Percentiles rank a stretch among this genome's conserved stretches.
Evolutionary conservation across 2,329 filamentous ascomycete species (phyloP).

Genomic region (Sclerotinia glacialis): DNA sequence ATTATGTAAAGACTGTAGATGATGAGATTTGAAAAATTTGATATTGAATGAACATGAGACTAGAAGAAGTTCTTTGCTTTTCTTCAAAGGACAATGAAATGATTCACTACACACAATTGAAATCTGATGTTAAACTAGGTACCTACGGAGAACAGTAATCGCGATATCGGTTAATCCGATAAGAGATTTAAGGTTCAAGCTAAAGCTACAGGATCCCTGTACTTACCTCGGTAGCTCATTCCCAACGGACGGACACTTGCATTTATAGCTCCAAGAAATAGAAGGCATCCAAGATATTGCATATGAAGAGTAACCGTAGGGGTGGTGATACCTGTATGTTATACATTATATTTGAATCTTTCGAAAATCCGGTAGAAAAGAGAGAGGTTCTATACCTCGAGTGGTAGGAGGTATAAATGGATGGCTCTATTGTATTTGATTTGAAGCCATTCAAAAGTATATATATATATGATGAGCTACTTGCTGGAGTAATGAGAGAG

Average conservation of each 20-base stretch:
- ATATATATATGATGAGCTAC: no score
- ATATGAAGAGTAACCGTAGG: no score
- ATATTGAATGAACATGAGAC: neutral
- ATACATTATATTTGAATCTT: no score
- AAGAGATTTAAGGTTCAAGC: slow-evolving; percentile 21
- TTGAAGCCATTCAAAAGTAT: no score
- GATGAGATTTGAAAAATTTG: neutral
- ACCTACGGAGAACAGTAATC: neutral
- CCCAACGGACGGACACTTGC: neutral
- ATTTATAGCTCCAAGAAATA: neutral
- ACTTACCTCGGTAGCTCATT: slow-evolving; percentile 4
- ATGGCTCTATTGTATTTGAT: no score
- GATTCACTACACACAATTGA: neutral
- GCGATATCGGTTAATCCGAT: slow-evolving; percentile 16
- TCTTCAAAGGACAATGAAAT: neutral
- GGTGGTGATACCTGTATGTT: no score
- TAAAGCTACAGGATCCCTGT: neutral
- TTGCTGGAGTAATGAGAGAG: no score
- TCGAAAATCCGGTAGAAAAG: no score
- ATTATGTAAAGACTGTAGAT: neutral
- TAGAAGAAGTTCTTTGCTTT: neutral
- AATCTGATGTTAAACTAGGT: slow-evolving; percentile 1
- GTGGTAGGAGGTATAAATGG: no score
- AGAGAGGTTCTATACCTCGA: no score
- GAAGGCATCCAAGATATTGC: no score